These are phyloP conservation scores for Psilocybe cyanescens DNA, from an alignment of 768 basidiomycete species.

Conservation along the genomic window DNA sequence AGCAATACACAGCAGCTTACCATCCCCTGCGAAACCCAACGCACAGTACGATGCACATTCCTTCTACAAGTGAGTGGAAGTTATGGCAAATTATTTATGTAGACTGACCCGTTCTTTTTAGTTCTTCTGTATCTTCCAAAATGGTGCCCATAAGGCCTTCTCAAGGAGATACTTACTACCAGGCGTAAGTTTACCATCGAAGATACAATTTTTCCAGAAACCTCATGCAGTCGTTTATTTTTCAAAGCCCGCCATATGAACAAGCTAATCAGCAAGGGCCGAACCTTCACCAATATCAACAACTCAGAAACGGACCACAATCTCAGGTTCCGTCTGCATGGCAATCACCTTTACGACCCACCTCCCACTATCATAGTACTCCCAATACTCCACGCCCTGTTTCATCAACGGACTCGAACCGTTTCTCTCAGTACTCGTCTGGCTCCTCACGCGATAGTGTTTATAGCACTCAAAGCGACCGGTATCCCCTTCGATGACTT, in stretches of 20 bases:
- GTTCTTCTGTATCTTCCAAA: slow-evolving; percentile 23
- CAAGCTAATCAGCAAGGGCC: neutral
- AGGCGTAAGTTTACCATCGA: neutral
- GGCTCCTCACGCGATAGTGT: neutral
- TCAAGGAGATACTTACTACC: slow-evolving; percentile 2
- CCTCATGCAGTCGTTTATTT: neutral
- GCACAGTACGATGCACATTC: slow-evolving; percentile 34
- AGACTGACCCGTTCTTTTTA: neutral
- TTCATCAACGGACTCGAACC: slow-evolving; percentile 1
- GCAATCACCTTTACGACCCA: slow-evolving; percentile 11
- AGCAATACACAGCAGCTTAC: slow-evolving; percentile 4
- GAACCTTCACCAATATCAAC: neutral
- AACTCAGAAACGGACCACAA: neutral
- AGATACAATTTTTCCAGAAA: neutral
- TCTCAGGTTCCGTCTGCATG: slow-evolving; percentile 1
- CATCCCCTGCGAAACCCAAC: neutral
- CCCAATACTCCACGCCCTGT: slow-evolving; percentile 4
- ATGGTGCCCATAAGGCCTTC: slow-evolving; percentile 8
- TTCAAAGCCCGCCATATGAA: neutral
- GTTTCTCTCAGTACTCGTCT: slow-evolving; percentile 14
- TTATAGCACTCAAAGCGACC: neutral
- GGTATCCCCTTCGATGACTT: neutral
- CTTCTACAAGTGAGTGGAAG: slow-evolving; percentile 58
- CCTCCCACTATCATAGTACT: slow-evolving; percentile 1
- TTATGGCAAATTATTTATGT: neutral